Conservation (phyloP, 257 asterid genomes). For the Anisodus acutangulus region DNA sequence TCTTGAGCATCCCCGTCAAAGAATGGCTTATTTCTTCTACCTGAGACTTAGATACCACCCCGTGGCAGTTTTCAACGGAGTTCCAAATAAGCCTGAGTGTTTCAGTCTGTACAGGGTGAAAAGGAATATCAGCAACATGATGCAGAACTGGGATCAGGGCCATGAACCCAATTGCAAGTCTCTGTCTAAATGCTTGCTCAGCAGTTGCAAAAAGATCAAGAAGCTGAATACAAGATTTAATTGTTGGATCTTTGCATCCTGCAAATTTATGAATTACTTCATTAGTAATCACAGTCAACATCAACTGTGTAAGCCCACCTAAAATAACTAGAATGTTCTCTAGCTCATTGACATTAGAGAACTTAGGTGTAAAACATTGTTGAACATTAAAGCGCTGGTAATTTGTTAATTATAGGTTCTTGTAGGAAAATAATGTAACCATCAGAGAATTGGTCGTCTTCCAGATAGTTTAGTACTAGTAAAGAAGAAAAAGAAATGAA, state of each 20-base stretch:
- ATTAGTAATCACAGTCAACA: not conserved
- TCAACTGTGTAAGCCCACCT: not conserved
- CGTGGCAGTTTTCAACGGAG: conserved; percentile 73
- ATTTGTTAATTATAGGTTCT: not conserved
- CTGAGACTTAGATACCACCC: conserved; percentile 64
- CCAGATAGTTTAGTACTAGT: not conserved
- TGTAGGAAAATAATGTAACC: not conserved
- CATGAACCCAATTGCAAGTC: conserved; percentile 86
- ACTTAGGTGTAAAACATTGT: not conserved
- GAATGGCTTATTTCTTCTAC: conserved; percentile 65
- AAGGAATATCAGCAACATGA: conserved; percentile 81
- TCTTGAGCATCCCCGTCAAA: conserved; percentile 71
- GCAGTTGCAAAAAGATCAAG: conserved; percentile 78
- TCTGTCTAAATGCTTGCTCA: conserved; percentile 66
- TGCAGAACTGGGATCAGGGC: conserved; percentile 74
- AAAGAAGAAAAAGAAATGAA: not conserved
- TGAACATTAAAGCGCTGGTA: not conserved
- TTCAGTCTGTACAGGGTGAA: conserved; percentile 72
- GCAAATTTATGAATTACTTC: conserved; percentile 33
- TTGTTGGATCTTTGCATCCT: conserved; percentile 78
- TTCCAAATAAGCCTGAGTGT: conserved; percentile 66
- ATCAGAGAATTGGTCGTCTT: not conserved
- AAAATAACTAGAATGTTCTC: not conserved
- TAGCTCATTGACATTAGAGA: not conserved
- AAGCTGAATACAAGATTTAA: conserved; percentile 80